These are phyloP conservation scores for Eimeria praecox DNA, from an alignment of 169 alveolate genomes.

Conservation along the genomic window DNA sequence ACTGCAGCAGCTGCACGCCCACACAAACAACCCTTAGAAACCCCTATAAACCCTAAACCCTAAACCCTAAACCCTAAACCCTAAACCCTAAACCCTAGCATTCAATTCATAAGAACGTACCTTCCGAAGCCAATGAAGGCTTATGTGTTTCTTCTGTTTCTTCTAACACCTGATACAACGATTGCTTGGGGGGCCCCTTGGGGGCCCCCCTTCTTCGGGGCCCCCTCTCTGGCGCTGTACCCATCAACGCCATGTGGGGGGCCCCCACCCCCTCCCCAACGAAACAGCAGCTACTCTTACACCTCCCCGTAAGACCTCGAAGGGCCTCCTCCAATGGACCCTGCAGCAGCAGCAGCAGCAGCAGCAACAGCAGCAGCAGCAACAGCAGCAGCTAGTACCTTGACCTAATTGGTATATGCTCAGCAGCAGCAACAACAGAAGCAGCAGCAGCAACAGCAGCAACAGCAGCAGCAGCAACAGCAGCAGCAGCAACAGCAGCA, in stretches of 20 bases:
- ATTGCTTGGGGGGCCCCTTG: not conserved
- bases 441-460: not conserved
- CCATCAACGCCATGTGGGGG: constrained; percentile 38
- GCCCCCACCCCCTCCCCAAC: constrained; percentile 4
- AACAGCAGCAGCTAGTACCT: not conserved
- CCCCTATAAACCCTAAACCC: too few relatives aligned
- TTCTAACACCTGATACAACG: not conserved
- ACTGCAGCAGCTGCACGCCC: constrained; percentile 20
- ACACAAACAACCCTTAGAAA: not conserved
- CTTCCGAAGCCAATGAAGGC: constrained; percentile 5
- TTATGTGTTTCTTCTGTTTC: not conserved
- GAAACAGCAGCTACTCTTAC: not conserved
- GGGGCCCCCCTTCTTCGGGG: not conserved
- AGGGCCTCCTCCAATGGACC: constrained; percentile 16
- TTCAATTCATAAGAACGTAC: not conserved
- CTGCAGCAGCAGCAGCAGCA: constrained; percentile 54
- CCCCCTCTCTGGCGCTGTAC: not conserved
- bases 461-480: not conserved
- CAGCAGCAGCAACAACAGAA: too few relatives aligned
- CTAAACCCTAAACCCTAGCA: not conserved
- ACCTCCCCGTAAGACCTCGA: not conserved
- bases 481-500: not conserved
- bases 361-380: not conserved
- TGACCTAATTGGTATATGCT: not conserved
- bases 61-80: not conserved